Conservation (phyloP, 2,329 filamentous ascomycete species). For the Alternaria arborescens region DNA sequence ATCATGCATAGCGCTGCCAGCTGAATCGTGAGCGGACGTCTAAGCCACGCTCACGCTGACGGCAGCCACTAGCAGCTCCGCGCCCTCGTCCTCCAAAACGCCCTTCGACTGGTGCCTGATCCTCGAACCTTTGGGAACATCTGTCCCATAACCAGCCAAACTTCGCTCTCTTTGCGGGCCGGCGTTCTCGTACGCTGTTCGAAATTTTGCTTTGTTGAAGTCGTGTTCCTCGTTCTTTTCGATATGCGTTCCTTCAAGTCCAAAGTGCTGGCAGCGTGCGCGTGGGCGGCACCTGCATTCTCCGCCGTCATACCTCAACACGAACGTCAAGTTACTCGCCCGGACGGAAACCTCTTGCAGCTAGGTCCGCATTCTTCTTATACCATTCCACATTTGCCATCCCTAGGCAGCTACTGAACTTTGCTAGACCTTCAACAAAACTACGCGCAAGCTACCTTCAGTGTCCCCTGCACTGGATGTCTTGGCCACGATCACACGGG, state of each 20-base stretch:
- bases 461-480: conserved; percentile 53
- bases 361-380: conserved; percentile 42
- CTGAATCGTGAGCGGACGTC: conserved; percentile 35
- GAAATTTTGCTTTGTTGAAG: conserved; percentile 9
- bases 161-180: conserved; percentile 29
- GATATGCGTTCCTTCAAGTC: conserved; percentile 46
- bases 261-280: conserved; percentile 42
- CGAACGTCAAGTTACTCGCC: conserved; percentile 22
- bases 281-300: conserved; percentile 40
- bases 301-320: conserved; percentile 38
- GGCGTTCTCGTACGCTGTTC: conserved; percentile 16
- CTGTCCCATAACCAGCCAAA: conserved; percentile 28
- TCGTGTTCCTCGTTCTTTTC: conserved; percentile 18
- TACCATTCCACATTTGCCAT: conserved; percentile 31
- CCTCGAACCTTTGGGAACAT: conserved; percentile 23
- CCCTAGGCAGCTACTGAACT: conserved; percentile 45
- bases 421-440: conserved; percentile 43
- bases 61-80: conserved; percentile 20
- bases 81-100: conserved; percentile 21
- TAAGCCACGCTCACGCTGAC: conserved; percentile 39
- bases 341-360: conserved; percentile 35
- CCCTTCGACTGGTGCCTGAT: conserved; percentile 47
- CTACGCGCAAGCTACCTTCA: conserved; percentile 54
- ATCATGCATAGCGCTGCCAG: conserved; percentile 22
- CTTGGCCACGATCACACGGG: conserved; percentile 51